Percentiles rank a stretch among this genome's conserved stretches.
Conservation (phyloP, 192 early-diverging fungal species). For the Paraglomus occultum region DNA sequence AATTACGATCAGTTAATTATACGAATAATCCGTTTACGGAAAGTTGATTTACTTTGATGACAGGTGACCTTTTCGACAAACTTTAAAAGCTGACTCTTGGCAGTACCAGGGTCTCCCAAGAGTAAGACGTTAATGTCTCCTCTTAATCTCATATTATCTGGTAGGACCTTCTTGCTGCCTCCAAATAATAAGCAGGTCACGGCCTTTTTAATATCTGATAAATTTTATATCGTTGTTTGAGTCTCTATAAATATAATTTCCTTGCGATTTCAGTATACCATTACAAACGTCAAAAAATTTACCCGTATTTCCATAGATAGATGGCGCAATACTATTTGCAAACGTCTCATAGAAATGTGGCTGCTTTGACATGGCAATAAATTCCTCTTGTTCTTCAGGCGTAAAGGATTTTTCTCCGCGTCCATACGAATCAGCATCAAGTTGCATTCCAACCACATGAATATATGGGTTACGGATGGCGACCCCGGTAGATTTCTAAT, state of each 20-base stretch:
- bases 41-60: not conserved
- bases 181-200: slow-evolving; percentile 94
- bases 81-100: slow-evolving; percentile 97
- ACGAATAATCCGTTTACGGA: not conserved
- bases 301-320: slow-evolving; percentile 92
- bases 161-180: slow-evolving; percentile 93
- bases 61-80: slow-evolving; percentile 89
- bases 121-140: slow-evolving; percentile 98
- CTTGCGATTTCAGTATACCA: not conserved
- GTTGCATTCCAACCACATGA: slow-evolving; percentile 88
- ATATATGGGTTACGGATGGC: slow-evolving; percentile 94
- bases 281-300: slow-evolving; percentile 17
- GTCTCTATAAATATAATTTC: not conserved
- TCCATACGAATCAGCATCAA: slow-evolving; percentile 63
- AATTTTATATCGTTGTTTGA: too few relatives aligned
- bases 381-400: slow-evolving; percentile 92
- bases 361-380: slow-evolving; percentile 77
- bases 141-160: slow-evolving; percentile 95
- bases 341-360: slow-evolving; percentile 91
- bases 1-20: not conserved
- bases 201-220: slow-evolving; percentile 93
- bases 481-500: slow-evolving; percentile 73
- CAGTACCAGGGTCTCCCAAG: slow-evolving; percentile 98
- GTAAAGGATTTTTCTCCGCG: slow-evolving; percentile 74
- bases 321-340: slow-evolving; percentile 90